Percentiles rank a stretch among this genome's conserved stretches.
Conservation (phyloP, 2,329 filamentous ascomycete genomes). For the Fusarium udum region DNA sequence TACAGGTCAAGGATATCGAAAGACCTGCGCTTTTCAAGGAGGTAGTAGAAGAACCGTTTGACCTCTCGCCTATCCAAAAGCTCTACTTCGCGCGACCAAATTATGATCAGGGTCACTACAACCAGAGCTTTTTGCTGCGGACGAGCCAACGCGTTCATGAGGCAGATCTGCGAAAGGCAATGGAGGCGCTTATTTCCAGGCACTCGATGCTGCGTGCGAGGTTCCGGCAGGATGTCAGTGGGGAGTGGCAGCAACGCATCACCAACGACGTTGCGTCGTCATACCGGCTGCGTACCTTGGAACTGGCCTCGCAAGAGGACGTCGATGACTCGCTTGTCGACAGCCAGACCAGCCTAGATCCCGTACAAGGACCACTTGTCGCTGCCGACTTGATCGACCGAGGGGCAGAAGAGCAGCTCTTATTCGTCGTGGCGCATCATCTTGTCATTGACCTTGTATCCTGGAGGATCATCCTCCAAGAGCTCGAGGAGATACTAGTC, state of each 20-base stretch:
- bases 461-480: conserved; percentile 53
- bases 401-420: conserved; percentile 34
- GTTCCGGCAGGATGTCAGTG: background rate
- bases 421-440: conserved; percentile 52
- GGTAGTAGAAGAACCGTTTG: background rate
- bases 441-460: conserved; percentile 57
- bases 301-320: background rate
- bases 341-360: conserved; percentile 28
- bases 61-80: conserved; percentile 33
- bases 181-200: conserved; percentile 7
- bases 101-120: conserved; percentile 29
- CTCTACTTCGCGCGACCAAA: conserved; percentile 29
- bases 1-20: conserved; percentile 19
- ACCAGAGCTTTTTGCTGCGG: conserved; percentile 36
- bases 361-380: conserved; percentile 5
- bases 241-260: conserved; percentile 25
- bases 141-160: background rate
- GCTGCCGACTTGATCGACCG: conserved; percentile 22
- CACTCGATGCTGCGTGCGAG: conserved; percentile 36
- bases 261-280: conserved; percentile 3
- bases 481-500: conserved; percentile 50
- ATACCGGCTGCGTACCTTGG: conserved; percentile 13
- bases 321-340: background rate
- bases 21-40: background rate
- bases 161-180: conserved; percentile 8